These are phyloP conservation scores for Scheffersomyces illinoinensis DNA, from an alignment of 1,139 yeast species.

Conservation along the genomic window DNA sequence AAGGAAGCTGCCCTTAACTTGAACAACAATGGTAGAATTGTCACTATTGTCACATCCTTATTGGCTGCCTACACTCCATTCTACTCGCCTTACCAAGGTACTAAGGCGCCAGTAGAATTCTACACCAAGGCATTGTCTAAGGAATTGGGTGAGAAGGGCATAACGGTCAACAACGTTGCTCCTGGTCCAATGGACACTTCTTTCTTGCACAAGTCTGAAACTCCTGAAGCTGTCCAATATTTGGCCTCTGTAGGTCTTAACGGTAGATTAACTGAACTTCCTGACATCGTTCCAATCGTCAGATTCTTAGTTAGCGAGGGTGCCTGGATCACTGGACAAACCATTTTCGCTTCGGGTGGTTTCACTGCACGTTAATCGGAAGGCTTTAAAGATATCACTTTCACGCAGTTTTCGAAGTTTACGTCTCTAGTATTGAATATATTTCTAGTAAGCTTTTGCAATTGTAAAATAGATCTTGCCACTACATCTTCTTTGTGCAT, in stretches of 20 bases:
- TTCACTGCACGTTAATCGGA: conserved; percentile 51
- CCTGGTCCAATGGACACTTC: conserved; percentile 79
- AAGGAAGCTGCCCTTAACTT: conserved; percentile 56
- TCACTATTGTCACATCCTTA: conserved; percentile 61
- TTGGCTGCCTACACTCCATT: conserved; percentile 65
- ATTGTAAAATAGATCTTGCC: no score
- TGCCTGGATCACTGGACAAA: conserved; percentile 71
- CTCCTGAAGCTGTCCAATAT: conserved; percentile 50
- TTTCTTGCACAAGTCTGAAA: conserved; percentile 63
- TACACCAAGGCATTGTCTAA: conserved; percentile 59
- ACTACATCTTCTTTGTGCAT: not conserved
- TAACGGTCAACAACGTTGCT: conserved; percentile 59
- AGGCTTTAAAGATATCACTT: not conserved
- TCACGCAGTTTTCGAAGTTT: not conserved
- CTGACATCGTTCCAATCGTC: conserved; percentile 65
- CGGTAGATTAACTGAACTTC: conserved; percentile 54
- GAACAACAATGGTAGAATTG: conserved; percentile 54
- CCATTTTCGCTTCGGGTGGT: conserved; percentile 64
- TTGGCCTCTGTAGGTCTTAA: conserved; percentile 52
- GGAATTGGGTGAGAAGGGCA: conserved; percentile 49
- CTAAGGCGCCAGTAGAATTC: conserved; percentile 63
- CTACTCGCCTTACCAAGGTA: conserved; percentile 60
- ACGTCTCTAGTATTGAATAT: no score
- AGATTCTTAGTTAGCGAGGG: conserved; percentile 65
- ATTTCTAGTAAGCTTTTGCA: not conserved